Evolutionary conservation across 139 green algal species (phyloP).

Genomic region (Raphidocelis subcapitata): DNA sequence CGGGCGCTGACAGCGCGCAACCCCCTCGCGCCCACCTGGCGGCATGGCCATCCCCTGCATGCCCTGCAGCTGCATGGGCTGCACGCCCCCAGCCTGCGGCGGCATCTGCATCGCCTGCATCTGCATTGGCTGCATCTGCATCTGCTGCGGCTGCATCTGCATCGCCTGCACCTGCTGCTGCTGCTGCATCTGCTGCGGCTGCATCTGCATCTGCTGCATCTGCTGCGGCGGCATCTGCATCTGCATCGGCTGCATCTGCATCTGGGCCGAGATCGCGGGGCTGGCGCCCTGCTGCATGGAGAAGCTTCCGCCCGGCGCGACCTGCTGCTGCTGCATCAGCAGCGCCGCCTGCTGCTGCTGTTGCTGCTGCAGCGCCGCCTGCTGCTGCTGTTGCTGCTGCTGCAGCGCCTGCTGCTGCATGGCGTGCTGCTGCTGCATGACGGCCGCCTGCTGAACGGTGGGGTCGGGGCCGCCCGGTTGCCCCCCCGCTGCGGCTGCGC

Average conservation of each 20-base stretch:
- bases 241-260: conserved; percentile 3
- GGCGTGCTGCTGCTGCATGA: background rate
- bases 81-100: background rate
- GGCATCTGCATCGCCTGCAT: background rate
- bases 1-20: no score
- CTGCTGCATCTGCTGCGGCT: background rate
- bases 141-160: conserved; percentile 7
- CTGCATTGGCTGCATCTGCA: background rate
- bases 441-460: no score
- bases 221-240: background rate
- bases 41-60: no score
- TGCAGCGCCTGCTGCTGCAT: background rate
- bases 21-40: no score
- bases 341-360: background rate
- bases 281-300: background rate
- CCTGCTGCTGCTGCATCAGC: background rate
- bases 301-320: background rate
- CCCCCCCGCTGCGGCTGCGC: no score
- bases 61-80: background rate
- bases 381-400: no score
- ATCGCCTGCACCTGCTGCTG: background rate
- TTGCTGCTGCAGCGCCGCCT: background rate
- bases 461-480: no score
- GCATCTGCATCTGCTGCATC: background rate
- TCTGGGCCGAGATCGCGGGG: background rate